Percentiles rank a stretch among this genome's conserved stretches.
Conservation (phyloP, 768 basidiomycete genomes). For the Boletus edulis region DNA sequence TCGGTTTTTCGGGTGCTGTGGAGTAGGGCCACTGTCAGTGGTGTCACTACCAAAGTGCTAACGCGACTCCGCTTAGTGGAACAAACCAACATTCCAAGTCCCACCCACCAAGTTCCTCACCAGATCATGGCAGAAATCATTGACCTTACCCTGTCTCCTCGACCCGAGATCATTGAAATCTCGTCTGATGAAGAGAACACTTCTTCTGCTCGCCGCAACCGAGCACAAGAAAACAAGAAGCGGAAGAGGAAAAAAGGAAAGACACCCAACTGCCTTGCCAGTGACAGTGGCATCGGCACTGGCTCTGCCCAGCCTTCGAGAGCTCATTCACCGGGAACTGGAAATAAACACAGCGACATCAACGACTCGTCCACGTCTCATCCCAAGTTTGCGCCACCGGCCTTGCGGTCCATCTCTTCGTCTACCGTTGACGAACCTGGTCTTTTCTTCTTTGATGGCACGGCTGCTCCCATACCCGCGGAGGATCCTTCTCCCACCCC, state of each 20-base stretch:
- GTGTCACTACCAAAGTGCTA: too few relatives aligned
- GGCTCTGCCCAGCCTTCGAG: constrained; percentile 20
- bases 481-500: constrained; percentile 7
- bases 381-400: constrained; percentile 42
- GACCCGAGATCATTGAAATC: constrained; percentile 29
- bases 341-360: background rate
- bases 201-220: constrained; percentile 1
- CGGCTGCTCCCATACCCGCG: constrained; percentile 37
- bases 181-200: constrained; percentile 23
- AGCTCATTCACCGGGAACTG: constrained; percentile 16
- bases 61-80: too few relatives aligned
- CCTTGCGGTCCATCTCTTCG: constrained; percentile 18
- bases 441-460: constrained; percentile 52
- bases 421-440: constrained; percentile 13
- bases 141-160: constrained; percentile 33
- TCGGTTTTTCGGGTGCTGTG: too few relatives aligned
- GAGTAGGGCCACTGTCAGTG: too few relatives aligned
- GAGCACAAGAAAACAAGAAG: constrained; percentile 18
- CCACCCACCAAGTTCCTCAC: background rate
- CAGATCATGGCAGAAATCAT: constrained; percentile 31
- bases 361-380: constrained; percentile 11
- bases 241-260: constrained; percentile 30
- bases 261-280: constrained; percentile 15
- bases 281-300: constrained; percentile 7
- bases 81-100: too few relatives aligned